Conservation (phyloP, 768 basidiomycete species). For the Tylopilus rubrobrunneus region DNA sequence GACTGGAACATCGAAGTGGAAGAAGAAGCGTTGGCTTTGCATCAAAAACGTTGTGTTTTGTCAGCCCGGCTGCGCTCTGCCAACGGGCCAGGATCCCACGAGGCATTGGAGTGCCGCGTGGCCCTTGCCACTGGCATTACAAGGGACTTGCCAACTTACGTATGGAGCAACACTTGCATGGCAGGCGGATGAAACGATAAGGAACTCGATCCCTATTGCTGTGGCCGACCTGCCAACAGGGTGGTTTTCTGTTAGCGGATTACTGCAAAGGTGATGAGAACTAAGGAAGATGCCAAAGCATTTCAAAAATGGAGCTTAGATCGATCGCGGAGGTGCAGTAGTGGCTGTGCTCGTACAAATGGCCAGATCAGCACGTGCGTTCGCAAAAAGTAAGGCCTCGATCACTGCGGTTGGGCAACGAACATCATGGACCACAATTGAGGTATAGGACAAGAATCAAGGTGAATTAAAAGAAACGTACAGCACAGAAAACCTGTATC, state of each 20-base stretch:
- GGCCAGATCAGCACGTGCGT: background rate
- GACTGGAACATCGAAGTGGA: background rate
- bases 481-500: background rate
- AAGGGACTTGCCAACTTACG: background rate
- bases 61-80: constrained; percentile 4
- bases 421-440: background rate
- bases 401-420: background rate
- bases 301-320: background rate
- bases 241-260: no score
- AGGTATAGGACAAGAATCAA: background rate
- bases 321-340: background rate
- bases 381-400: background rate
- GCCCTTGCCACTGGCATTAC: background rate
- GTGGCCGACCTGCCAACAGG: no score
- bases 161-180: background rate
- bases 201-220: no score
- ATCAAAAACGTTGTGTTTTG: no score
- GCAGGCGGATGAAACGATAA: background rate
- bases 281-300: no score
- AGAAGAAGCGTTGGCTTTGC: background rate
- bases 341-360: background rate
- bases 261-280: no score
- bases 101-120: constrained; percentile 6
- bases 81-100: constrained; percentile 17
- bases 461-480: constrained; percentile 1